Conservation (phyloP, 2,329 filamentous ascomycete genomes). For the Fusarium verrucosum region DNA sequence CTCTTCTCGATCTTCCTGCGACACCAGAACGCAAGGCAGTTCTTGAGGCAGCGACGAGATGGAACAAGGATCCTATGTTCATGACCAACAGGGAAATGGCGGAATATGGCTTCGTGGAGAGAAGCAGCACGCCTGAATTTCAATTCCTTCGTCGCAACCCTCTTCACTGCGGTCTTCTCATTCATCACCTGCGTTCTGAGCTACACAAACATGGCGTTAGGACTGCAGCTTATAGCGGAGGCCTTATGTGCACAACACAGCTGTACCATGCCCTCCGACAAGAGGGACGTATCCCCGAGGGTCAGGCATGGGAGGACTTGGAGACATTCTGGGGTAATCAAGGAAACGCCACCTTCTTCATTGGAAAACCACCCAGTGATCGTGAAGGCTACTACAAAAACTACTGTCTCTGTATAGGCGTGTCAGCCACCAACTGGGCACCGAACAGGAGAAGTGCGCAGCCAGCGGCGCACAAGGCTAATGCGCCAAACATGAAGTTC, state of each 20-base stretch:
- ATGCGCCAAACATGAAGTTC: conserved; percentile 28
- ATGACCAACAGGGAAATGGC: neutral
- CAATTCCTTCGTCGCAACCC: conserved; percentile 37
- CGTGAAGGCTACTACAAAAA: conserved; percentile 39
- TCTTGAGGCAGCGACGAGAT: conserved; percentile 10
- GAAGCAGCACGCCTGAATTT: neutral
- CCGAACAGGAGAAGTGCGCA: conserved; percentile 14
- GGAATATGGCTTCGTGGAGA: neutral
- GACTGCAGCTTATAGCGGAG: conserved; percentile 21
- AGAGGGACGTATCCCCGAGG: conserved; percentile 18
- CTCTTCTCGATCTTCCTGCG: conserved; percentile 14
- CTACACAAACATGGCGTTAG: conserved; percentile 23
- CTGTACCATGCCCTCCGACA: conserved; percentile 39
- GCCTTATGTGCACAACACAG: conserved; percentile 30
- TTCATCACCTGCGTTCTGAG: conserved; percentile 30
- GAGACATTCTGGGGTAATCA: conserved; percentile 27
- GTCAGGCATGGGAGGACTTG: conserved; percentile 26
- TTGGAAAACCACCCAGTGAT: conserved; percentile 27
- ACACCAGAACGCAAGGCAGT: neutral
- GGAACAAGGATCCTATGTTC: conserved; percentile 29
- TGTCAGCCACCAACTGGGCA: conserved; percentile 34
- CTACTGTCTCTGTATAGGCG: conserved; percentile 32
- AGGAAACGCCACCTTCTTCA: conserved; percentile 33
- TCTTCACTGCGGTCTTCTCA: conserved; percentile 33
- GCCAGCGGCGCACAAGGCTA: conserved; percentile 11